phyloP scores from a whole-genome alignment of 1,284 basidiomycete species.

The Moesziomyces aphidis region DNA sequence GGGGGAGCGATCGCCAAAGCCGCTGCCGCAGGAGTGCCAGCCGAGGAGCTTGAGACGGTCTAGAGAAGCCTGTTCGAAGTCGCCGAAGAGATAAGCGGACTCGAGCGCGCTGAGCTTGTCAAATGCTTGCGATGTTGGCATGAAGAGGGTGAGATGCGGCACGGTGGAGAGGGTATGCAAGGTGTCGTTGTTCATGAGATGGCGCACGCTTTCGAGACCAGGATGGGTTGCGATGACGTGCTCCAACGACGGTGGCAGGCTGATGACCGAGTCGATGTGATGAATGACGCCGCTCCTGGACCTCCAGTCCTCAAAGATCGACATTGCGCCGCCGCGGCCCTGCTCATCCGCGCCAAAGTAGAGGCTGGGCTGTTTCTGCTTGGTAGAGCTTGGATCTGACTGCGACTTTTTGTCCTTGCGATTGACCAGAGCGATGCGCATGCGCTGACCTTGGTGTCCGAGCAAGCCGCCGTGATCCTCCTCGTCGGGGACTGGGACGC shows the following conservation, averaged over 20 bases:
- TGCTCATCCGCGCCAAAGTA: constrained; percentile 77
- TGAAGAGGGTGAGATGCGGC: constrained; percentile 86
- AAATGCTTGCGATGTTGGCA: constrained; percentile 87
- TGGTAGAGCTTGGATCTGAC: not conserved
- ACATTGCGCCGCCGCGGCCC: constrained; percentile 75
- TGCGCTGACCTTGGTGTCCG: constrained; percentile 82
- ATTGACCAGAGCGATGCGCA: constrained; percentile 72
- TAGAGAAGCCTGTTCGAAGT: constrained; percentile 43
- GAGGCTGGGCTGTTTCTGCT: constrained; percentile 12
- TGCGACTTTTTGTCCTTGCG: constrained; percentile 7
- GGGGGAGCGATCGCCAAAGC: constrained; percentile 53
- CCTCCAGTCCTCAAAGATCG: constrained; percentile 69
- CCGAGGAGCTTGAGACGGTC: constrained; percentile 62
- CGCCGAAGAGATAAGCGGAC: constrained; percentile 52
- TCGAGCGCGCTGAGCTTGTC: constrained; percentile 66
- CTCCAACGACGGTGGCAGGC: constrained; percentile 78
- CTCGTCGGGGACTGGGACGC: constrained; percentile 59
- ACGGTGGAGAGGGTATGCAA: constrained; percentile 52
- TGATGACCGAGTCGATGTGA: constrained; percentile 80
- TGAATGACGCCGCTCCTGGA: constrained; percentile 78
- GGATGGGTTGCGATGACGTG: constrained; percentile 55
- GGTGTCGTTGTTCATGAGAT: constrained; percentile 65
- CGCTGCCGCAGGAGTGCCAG: constrained; percentile 62
- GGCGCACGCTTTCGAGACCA: constrained; percentile 58
- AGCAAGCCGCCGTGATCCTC: constrained; percentile 75